Evolutionary conservation across 768 basidiomycete species (phyloP).

Genomic region (Mycena sanguinolenta): DNA sequence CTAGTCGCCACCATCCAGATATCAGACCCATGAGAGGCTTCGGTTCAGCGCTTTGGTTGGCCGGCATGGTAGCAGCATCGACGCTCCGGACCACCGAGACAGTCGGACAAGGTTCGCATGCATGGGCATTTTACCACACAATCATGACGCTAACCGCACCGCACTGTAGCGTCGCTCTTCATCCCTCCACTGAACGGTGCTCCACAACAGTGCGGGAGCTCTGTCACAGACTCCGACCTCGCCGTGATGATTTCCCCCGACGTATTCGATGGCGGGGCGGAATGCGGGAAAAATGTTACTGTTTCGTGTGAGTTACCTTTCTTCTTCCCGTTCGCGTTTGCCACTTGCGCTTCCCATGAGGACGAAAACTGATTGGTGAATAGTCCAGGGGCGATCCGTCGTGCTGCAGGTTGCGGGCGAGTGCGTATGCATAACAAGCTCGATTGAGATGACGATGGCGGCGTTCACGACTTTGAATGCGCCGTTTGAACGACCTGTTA

Average conservation of each 20-base stretch:
- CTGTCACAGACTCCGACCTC: constrained; percentile 17
- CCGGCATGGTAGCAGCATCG: neutral
- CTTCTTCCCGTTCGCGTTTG: too few species aligned
- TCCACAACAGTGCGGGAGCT: constrained; percentile 1
- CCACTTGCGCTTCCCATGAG: too few species aligned
- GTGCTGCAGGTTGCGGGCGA: constrained; percentile 11
- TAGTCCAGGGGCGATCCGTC: constrained; percentile 10
- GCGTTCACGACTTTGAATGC: constrained; percentile 13
- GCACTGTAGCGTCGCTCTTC: constrained; percentile 12
- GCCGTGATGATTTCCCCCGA: neutral
- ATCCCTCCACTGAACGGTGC: neutral
- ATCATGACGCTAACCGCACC: neutral
- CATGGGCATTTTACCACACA: neutral
- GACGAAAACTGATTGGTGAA: neutral
- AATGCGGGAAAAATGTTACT: constrained; percentile 13
- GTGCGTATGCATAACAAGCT: constrained; percentile 19
- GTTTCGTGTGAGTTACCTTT: neutral
- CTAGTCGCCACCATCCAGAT: neutral
- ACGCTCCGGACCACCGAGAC: neutral
- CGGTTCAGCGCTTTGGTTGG: neutral
- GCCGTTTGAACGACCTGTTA: neutral
- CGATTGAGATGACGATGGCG: constrained; percentile 22
- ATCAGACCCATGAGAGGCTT: neutral
- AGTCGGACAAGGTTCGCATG: constrained; percentile 16
- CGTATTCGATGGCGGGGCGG: constrained; percentile 12